Base-by-base conservation (phyloP, 2,329 filamentous ascomycete genomes). In the Curvularia lunata region DNA sequence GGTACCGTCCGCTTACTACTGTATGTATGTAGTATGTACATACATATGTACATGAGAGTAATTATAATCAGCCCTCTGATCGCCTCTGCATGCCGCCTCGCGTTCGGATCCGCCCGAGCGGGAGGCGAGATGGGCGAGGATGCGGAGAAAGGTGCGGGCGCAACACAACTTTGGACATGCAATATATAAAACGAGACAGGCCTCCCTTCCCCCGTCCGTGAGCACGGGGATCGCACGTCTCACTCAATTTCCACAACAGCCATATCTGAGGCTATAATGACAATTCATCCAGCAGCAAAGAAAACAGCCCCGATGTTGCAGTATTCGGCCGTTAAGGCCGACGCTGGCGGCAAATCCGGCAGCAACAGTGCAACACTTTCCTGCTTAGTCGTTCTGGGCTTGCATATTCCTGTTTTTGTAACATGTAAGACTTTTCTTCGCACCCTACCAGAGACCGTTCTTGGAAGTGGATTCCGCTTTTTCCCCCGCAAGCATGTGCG, bases 381-480 rank as follows among this genome's bases (percentile, higher is more conserved):
- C 51, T 58, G 52, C 54, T 50, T 19, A 23, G 55, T 25, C 43
- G 25, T 25, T 41, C 54, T 48, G 54, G 52, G 27, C 27, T 6
- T 59, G 52, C 52, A 52, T 47, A 58, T 58, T 55, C 55, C 52
- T 32, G 55, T 55, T 59, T 56, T 56, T 27, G 19, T 30, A 30
- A 43, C 25, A 30, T 37, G 46, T 38, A 37, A 48, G 27, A 52
- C 51, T 34, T 21, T 37, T 37, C 34, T 37, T 37, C 7, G 30
- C 16, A 13, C n/a, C 21, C 28, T 30, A 38, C 18, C 18, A 19
- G 23, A 48, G 38, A 25, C 16, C 19, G 12, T 27, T 28, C 49
- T 43, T 43, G 50, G 54, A 16, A 42, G 18, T 32, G 18, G 23
- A 23, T n/a, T 21, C 49, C 34, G 48, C 28, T 30, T 30, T 30